Base-by-base conservation (phyloP, 2,329 filamentous ascomycete species). In the Fusarium sp. region DNA sequence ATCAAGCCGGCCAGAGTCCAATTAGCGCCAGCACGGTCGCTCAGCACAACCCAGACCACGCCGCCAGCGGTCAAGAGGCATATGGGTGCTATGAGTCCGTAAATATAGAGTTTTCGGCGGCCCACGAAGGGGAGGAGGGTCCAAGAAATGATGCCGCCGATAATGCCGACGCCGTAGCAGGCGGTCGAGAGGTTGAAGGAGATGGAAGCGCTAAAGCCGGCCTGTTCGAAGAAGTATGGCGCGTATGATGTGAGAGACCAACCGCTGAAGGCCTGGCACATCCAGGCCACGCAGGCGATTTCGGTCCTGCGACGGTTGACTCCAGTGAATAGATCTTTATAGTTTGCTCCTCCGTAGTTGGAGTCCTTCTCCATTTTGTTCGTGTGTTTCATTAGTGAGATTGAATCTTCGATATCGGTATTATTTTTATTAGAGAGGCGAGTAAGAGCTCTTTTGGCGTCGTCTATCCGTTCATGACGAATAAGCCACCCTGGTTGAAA, bases 191-290 rank as follows among this genome's bases (percentile, higher is more conserved):
- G 76, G 46, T 75, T 78, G 62, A 81, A 82, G 0, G 80, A 78
- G 11, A 77, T 71, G 1, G 72, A 65, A 25, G 77, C 70, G 30
- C 73, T 63, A 39, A 83, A 76, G 39, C 82, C 82, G 6, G 80
- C 75, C 55, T 81, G 80, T 33, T 78, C 73, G 70, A 81, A 81
- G 69, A 83, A 83, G 70, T 81, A 83, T 4, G 79, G 61, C 2
- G 68, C 68, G 27, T 72, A 72, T 2, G 55, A 56, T 4, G 66
- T 73, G 25, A 73, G 44, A 1, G 63, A 61, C 30, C 49, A 71
- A 5, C 74, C 74, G 10, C 67, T 72, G 7, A 76, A 65, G 4
- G 71, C 72, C 50, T 76, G 74, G 2, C 65, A 69, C 4, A 71
- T 52, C 74, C 74, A 76, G 7, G 68, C 71, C 23, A 75, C 56